A percentile compares a stretch with the other conserved stretches of the same genome.
phyloP scores from a whole-genome alignment of 2,329 filamentous ascomycete species.

The Sporothrix pseudoabietina region DNA sequence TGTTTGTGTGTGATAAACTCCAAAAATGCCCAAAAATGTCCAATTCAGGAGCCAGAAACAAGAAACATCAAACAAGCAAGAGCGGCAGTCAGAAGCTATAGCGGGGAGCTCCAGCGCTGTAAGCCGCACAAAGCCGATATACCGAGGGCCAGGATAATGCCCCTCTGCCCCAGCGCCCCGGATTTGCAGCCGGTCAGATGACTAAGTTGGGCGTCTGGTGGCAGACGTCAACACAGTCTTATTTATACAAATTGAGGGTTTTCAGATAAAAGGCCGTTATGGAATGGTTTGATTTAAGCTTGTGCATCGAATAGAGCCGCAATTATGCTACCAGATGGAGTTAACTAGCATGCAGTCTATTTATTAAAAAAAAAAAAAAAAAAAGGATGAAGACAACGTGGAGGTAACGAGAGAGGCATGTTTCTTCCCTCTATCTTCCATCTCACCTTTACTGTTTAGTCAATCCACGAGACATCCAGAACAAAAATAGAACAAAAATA shows the following conservation, averaged over 20 bases:
- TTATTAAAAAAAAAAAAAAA: neutral
- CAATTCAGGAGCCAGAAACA: neutral
- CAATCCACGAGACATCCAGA: neutral
- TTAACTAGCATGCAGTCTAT: neutral
- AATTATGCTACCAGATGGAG: neutral
- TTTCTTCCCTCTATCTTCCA: neutral
- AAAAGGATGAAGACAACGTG: neutral
- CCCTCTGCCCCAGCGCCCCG: constrained; percentile 14
- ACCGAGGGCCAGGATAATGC: constrained; percentile 28
- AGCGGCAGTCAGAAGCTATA: constrained; percentile 19
- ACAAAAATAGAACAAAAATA: neutral
- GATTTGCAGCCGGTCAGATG: neutral
- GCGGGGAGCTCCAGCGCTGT: constrained; percentile 21
- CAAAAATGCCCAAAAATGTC: neutral
- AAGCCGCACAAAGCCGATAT: constrained; percentile 35
- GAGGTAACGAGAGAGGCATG: neutral
- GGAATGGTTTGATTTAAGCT: neutral
- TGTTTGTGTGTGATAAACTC: neutral
- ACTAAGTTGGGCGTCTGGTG: constrained; percentile 16
- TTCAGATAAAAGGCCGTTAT: neutral
- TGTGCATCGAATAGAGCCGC: neutral
- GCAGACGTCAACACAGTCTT: neutral
- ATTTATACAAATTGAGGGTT: neutral
- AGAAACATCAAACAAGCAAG: neutral
- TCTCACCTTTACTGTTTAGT: neutral